A percentile compares a stretch with the other conserved stretches of the same genome.
phyloP scores from a whole-genome alignment of 805 yeast genomes.

The Zygosaccharomyces siamensis region DNA sequence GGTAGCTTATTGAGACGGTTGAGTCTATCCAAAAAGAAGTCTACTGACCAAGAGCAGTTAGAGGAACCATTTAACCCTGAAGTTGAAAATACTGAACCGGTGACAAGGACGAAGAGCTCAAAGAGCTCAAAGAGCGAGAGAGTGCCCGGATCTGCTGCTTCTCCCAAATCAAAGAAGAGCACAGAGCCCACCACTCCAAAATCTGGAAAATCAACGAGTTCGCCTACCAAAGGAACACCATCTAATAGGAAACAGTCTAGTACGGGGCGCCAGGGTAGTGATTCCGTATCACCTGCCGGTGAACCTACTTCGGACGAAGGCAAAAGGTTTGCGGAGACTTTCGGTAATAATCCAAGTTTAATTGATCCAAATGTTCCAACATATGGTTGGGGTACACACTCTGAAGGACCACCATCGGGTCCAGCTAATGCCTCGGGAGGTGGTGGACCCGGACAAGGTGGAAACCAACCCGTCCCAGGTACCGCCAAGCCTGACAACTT shows the following conservation, averaged over 20 bases:
- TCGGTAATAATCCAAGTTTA: constrained; percentile 29
- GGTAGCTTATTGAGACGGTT: constrained; percentile 7
- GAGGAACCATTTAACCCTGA: not conserved
- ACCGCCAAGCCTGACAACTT: not conserved
- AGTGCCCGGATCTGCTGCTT: not conserved
- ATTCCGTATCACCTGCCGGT: not conserved
- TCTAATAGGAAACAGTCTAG: not conserved
- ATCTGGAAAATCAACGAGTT: not conserved
- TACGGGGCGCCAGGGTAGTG: not conserved
- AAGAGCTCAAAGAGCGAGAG: not conserved
- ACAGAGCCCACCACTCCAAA: not conserved
- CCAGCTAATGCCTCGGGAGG: not conserved
- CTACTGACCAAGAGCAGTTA: not conserved
- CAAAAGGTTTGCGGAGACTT: constrained; percentile 16
- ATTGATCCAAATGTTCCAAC: constrained; percentile 28
- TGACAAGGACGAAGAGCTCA: not conserved
- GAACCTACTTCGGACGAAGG: not conserved
- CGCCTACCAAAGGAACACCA: not conserved
- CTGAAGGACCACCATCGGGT: not conserved
- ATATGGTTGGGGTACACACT: constrained; percentile 17
- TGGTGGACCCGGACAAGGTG: not conserved
- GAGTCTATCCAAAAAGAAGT: constrained; percentile 4
- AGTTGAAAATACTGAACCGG: not conserved
- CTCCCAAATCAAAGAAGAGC: not conserved
- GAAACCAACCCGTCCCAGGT: not conserved